These are phyloP conservation scores for Penicillium paxilli DNA, from an alignment of 495 filamentous ascomycete species.

Conservation along the genomic window DNA sequence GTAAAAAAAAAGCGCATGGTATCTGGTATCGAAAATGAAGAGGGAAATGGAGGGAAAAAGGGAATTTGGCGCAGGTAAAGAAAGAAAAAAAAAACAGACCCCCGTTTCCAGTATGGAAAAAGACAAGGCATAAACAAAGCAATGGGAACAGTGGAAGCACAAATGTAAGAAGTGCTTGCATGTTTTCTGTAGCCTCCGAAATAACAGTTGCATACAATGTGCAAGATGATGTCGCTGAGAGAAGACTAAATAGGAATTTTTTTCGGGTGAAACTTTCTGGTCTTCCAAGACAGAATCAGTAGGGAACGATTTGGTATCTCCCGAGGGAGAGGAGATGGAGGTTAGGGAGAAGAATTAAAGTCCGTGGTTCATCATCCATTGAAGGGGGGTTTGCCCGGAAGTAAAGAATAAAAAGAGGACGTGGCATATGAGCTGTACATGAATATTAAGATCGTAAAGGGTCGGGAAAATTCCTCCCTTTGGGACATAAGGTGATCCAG, in stretches of 20 bases:
- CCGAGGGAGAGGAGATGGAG: not conserved
- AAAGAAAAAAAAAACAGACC: slow-evolving; percentile 9
- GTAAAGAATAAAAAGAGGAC: slow-evolving; percentile 7
- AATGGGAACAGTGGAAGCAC: slow-evolving; percentile 15
- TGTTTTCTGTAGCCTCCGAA: slow-evolving; percentile 13
- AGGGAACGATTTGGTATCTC: not conserved
- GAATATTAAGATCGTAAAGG: slow-evolving; percentile 40
- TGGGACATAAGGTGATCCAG: slow-evolving; percentile 13
- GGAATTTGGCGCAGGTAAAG: not conserved
- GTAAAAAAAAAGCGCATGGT: slow-evolving; percentile 26
- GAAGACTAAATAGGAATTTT: not conserved
- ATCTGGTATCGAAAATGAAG: slow-evolving; percentile 38
- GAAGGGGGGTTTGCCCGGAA: slow-evolving; percentile 10
- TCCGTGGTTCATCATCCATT: slow-evolving; percentile 18
- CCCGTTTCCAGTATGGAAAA: too few relatives aligned
- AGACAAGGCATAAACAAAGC: too few relatives aligned
- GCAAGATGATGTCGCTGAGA: slow-evolving; percentile 11
- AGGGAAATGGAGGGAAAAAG: slow-evolving; percentile 10
- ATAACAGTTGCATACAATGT: not conserved
- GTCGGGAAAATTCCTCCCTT: not conserved
- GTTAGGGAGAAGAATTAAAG: slow-evolving; percentile 1
- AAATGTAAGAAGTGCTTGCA: slow-evolving; percentile 15
- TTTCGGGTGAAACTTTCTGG: slow-evolving; percentile 3
- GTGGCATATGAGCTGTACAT: slow-evolving; percentile 42
- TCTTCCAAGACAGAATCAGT: not conserved